Evolutionary conservation across 108 stramenopile genomes (phyloP).

Genomic region (Bacterosira constricta): DNA sequence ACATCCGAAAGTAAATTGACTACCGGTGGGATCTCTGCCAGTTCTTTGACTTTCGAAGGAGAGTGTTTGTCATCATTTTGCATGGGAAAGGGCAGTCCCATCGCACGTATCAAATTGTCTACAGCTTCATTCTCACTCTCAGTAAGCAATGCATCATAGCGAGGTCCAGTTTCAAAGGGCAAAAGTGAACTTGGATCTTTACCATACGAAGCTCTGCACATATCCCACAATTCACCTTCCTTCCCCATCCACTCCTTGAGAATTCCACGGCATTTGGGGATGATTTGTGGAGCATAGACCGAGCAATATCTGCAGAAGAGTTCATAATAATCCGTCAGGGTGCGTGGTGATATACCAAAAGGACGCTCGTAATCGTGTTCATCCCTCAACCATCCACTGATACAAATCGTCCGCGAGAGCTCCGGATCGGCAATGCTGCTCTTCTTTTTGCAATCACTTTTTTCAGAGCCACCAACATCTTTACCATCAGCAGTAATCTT

Average conservation of each 20-base stretch:
- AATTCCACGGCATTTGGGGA: constrained; percentile 5
- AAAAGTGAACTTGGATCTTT: constrained; percentile 7
- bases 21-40: not conserved
- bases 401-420: constrained; percentile 20
- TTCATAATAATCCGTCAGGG: not conserved
- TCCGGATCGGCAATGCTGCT: not conserved
- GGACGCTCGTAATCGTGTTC: constrained; percentile 32
- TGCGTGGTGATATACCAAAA: constrained; percentile 12
- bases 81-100: constrained; percentile 1
- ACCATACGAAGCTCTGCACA: not conserved
- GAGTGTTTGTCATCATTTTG: not conserved
- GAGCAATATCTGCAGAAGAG: constrained; percentile 15
- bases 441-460: not conserved
- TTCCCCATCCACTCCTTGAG: constrained; percentile 10
- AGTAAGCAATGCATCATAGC: constrained; percentile 8
- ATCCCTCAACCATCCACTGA: constrained; percentile 26
- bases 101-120: constrained; percentile 3
- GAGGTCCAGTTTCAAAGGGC: constrained; percentile 12
- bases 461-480: not conserved
- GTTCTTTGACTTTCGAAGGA: not conserved
- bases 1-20: constrained; percentile 2
- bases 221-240: constrained; percentile 14
- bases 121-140: not conserved
- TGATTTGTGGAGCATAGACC: not conserved
- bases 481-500: not conserved